Conservation (phyloP, 2,329 filamentous ascomycete genomes). For the Tolypocladium amazonense region DNA sequence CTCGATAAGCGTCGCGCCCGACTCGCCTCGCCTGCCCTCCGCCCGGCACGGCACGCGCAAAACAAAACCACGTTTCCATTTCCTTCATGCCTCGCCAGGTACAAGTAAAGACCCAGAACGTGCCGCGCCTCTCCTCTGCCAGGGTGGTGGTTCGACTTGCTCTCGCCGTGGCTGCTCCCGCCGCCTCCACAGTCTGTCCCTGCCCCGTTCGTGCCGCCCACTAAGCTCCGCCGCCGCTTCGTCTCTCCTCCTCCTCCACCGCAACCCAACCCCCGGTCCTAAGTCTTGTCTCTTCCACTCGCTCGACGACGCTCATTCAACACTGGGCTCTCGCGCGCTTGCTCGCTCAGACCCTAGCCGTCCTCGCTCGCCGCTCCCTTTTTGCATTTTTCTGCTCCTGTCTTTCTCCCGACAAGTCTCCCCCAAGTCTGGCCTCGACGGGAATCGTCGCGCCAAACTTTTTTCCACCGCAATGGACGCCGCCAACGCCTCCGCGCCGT, state of each 20-base stretch:
- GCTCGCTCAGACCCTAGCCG: neutral
- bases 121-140: neutral
- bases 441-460: neutral
- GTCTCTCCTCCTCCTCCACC: neutral
- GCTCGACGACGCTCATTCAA: neutral
- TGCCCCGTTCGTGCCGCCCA: neutral
- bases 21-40: no score
- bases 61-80: no score
- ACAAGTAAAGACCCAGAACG: neutral
- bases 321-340: neutral
- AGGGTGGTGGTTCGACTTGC: neutral
- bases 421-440: neutral
- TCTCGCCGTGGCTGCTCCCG: neutral
- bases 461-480: conserved; percentile 32
- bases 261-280: neutral
- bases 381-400: neutral
- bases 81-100: no score
- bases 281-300: neutral
- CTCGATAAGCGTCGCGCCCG: no score
- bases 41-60: no score
- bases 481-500: conserved; percentile 53
- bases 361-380: neutral
- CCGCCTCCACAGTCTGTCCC: neutral
- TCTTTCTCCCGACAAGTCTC: neutral
- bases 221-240: neutral